A percentile compares a stretch with the other conserved stretches of the same genome.
These are phyloP conservation scores for Cephalotrichum gorgonifer DNA, from an alignment of 2,329 filamentous ascomycete genomes.

Conservation along the genomic window DNA sequence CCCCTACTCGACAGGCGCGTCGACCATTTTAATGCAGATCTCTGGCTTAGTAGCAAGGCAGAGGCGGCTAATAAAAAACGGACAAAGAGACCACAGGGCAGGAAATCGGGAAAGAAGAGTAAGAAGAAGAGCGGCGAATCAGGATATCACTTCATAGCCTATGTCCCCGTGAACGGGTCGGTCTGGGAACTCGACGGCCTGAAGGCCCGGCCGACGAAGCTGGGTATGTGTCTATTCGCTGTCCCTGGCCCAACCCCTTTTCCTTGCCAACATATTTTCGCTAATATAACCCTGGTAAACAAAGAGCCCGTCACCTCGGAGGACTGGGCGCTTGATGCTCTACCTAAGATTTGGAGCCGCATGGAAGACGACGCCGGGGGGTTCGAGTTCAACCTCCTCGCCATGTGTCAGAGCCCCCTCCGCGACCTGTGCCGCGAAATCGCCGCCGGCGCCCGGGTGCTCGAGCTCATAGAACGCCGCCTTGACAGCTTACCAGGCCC, in stretches of 20 bases:
- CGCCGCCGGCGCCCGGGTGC: conserved; percentile 28
- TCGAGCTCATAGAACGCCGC: conserved; percentile 22
- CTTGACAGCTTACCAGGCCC: background rate
- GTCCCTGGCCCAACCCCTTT: background rate
- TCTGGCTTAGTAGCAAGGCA: conserved; percentile 50
- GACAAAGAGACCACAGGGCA: conserved; percentile 22
- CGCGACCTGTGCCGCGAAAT: conserved; percentile 35
- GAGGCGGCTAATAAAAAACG: conserved; percentile 16
- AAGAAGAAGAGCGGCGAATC: conserved; percentile 42
- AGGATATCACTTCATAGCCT: conserved; percentile 82
- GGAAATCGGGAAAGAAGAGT: conserved; percentile 16
- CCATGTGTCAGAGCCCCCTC: conserved; percentile 59
- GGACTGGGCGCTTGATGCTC: conserved; percentile 59
- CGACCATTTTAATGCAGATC: conserved; percentile 64
- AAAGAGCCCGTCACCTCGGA: background rate
- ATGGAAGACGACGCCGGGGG: conserved; percentile 58
- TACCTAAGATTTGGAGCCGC: conserved; percentile 52
- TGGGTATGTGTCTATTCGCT: conserved; percentile 20
- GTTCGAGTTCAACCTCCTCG: conserved; percentile 68
- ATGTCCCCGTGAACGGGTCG: conserved; percentile 62
- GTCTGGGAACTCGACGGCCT: conserved; percentile 89
- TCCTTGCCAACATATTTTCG: background rate
- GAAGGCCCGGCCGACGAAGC: conserved; percentile 55
- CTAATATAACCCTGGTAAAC: background rate
- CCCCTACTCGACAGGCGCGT: no score